Evolutionary conservation across 768 basidiomycete species (phyloP), one percentile per base, ranked within the genome.

Genomic region (Mycena amicta): DNA sequence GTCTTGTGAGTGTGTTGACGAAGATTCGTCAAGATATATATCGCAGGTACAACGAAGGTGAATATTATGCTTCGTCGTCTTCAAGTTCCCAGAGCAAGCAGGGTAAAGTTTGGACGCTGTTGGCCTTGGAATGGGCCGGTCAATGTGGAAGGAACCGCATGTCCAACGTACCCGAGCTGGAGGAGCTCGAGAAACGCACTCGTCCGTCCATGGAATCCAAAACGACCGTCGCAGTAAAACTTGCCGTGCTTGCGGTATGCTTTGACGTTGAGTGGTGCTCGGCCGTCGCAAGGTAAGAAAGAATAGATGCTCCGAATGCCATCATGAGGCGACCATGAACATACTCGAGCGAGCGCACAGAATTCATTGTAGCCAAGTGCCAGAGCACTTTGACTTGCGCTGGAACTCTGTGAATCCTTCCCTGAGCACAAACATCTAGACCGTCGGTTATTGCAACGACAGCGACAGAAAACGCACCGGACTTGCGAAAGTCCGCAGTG

Each of bases 401-500:
- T 91, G 90, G 68, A 93, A 93, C 43, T 76, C 77, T 11, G 78
- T 72, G 72, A 93, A 94, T 3, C 92, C 92, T 54, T 86, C 89
- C 2, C 77, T 79, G 41, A 94, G 80, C 52, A 94, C 78, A 52
- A 78, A 49, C 22, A 45, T 8, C 18, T 18, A 8, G 59, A 52
- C 45, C 18, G 40, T 50, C 22, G 30, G 26, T 29, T 45, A 30
- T n/a, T 37, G 30, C 4, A 15, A 66, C 70, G 31, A 75, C n/a
- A n/a, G n/a, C n/a, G n/a, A n/a, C n/a, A n/a, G n/a, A n/a, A n/a
- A n/a, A n/a, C 87, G 43, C 64, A 92, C 92, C 92, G 81, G 31
- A 82, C 77, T 73, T 93, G 92, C 6, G 90, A 92, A 50, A 89
- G 74, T 2, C 81, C 80, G 67, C 92, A 93, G 67, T 93, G 92